phyloP scores from a whole-genome alignment of 345 rosid genomes.

The Acer campestre region DNA sequence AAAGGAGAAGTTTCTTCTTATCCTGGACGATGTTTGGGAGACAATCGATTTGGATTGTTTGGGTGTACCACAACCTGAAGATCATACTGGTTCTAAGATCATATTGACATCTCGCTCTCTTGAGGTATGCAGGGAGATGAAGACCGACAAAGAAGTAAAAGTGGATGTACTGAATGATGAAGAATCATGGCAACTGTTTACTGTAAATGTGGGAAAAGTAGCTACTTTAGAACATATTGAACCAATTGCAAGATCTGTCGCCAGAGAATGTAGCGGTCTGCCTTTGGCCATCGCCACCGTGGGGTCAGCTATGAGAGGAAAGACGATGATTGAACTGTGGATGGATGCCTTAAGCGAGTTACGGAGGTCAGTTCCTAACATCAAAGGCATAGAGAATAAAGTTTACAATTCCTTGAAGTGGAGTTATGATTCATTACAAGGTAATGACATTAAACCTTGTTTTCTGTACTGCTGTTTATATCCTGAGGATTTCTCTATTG shows the following conservation, averaged over 20 bases:
- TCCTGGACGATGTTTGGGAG: too few species aligned
- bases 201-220: too few species aligned
- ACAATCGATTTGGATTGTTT: too few species aligned
- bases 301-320: constrained; percentile 39
- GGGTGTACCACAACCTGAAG: too few species aligned
- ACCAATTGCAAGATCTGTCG: not conserved
- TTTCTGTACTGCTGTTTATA: constrained; percentile 47
- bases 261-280: constrained; percentile 42
- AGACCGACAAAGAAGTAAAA: too few species aligned
- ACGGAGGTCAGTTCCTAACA: constrained; percentile 29
- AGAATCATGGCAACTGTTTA: too few species aligned
- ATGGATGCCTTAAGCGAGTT: constrained; percentile 35
- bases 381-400: constrained; percentile 31
- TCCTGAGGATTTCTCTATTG: constrained; percentile 45
- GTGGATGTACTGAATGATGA: too few species aligned
- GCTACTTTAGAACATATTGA: too few species aligned
- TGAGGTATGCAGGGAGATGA: too few species aligned
- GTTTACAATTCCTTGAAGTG: constrained; percentile 37
- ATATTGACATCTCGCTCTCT: too few species aligned
- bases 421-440: constrained; percentile 38
- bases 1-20: too few species aligned
- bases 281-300: constrained; percentile 49
- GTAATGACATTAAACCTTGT: constrained; percentile 30
- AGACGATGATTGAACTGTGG: constrained; percentile 37
- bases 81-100: too few species aligned